phyloP scores from a whole-genome alignment of 2,329 filamentous ascomycete genomes.

The Aureobasidium sp. region DNA sequence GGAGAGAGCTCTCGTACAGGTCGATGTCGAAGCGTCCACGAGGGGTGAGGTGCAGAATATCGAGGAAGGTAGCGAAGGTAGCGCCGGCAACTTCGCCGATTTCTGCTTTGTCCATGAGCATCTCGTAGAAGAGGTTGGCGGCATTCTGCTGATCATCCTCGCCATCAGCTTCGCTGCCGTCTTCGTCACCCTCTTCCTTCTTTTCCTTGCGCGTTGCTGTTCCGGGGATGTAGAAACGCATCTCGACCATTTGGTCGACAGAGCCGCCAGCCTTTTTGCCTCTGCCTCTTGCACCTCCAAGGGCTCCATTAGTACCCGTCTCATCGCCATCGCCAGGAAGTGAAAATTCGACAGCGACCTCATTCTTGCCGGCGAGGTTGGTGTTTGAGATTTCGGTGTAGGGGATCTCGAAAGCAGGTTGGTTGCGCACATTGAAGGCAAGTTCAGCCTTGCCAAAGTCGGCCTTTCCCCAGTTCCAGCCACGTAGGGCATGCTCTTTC shows the following conservation, averaged over 20 bases:
- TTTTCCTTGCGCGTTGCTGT: constrained; percentile 67
- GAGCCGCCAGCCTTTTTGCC: constrained; percentile 86
- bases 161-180: constrained; percentile 49
- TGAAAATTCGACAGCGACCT: constrained; percentile 92
- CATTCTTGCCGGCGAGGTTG: constrained; percentile 93
- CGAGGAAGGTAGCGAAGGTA: constrained; percentile 93
- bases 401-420: constrained; percentile 91
- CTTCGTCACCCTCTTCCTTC: constrained; percentile 63
- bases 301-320: constrained; percentile 62
- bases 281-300: constrained; percentile 64
- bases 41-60: constrained; percentile 93
- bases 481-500: constrained; percentile 87
- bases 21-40: constrained; percentile 99
- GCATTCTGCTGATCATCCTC: constrained; percentile 79
- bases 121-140: constrained; percentile 96
- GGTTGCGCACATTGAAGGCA: constrained; percentile 92
- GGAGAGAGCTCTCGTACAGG: constrained; percentile 98
- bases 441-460: constrained; percentile 95
- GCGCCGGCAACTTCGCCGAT: constrained; percentile 99
- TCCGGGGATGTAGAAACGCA: constrained; percentile 97
- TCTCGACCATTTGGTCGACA: constrained; percentile 89
- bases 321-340: constrained; percentile 63
- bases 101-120: constrained; percentile 94
- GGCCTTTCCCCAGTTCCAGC: constrained; percentile 99
- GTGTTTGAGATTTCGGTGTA: constrained; percentile 98